Conservation (phyloP, 768 basidiomycete genomes). For the Trametes punicea region DNA sequence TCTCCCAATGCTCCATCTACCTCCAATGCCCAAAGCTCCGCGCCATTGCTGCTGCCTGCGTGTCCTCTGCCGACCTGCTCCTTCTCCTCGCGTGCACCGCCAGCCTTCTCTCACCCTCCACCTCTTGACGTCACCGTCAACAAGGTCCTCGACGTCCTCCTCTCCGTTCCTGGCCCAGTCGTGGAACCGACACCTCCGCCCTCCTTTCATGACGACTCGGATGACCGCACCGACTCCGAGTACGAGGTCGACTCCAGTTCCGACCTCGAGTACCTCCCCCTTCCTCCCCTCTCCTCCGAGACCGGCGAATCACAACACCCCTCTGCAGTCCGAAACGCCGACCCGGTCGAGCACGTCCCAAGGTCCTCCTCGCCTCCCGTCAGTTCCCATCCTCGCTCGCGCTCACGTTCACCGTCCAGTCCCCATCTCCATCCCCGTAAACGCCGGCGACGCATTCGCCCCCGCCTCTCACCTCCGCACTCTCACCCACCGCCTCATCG, state of each 20-base stretch:
- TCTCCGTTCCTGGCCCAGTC: conserved; percentile 19
- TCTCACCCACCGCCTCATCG: conserved; percentile 31
- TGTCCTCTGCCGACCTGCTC: conserved; percentile 39
- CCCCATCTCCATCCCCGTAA: conserved; percentile 30
- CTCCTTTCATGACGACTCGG: conserved; percentile 13
- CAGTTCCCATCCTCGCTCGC: conserved; percentile 12
- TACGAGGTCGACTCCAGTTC: conserved; percentile 27
- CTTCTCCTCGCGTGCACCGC: conserved; percentile 4
- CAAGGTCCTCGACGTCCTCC: conserved; percentile 49
- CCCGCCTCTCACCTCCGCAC: conserved; percentile 27
- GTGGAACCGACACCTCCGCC: not conserved
- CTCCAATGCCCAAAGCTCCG: conserved; percentile 16
- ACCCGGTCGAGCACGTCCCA: not conserved
- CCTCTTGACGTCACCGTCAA: conserved; percentile 54
- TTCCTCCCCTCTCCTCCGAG: not conserved
- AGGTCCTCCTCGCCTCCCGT: not conserved
- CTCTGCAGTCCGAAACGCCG: not conserved
- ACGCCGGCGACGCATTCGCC: conserved; percentile 27
- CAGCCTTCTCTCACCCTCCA: conserved; percentile 17
- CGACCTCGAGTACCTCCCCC: conserved; percentile 20
- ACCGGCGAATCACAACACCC: not conserved
- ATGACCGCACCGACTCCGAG: conserved; percentile 29
- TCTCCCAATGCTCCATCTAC: conserved; percentile 11
- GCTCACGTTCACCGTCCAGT: conserved; percentile 4
- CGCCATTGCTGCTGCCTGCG: conserved; percentile 16